Conservation (phyloP, 495 filamentous ascomycete genomes). For the Friedmanniomyces endolithicus region DNA sequence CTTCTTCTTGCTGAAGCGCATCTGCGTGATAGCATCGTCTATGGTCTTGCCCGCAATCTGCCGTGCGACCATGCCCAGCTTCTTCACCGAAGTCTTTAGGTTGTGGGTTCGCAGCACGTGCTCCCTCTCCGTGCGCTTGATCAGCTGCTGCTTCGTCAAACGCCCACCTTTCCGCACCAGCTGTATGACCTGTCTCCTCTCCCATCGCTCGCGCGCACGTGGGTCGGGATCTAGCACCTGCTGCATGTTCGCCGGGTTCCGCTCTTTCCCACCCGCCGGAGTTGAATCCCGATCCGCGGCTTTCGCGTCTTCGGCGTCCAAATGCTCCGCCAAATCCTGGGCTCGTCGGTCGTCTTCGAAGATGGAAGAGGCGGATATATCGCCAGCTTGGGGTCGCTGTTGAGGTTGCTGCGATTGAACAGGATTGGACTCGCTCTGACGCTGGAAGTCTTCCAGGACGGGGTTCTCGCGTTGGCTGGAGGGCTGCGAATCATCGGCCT, state of each 20-base stretch:
- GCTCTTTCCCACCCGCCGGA: conserved; percentile 2
- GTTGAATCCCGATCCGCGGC: neutral
- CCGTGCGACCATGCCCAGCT: conserved; percentile 65
- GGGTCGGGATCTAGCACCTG: conserved; percentile 59
- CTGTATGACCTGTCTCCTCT: conserved; percentile 68
- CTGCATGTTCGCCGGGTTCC: conserved; percentile 40
- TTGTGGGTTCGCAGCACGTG: conserved; percentile 47
- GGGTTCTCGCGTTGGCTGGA: conserved; percentile 13
- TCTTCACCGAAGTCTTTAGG: conserved; percentile 76
- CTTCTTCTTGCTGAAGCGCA: conserved; percentile 92
- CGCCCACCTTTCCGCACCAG: conserved; percentile 55
- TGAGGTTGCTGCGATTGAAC: neutral
- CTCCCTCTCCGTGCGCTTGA: conserved; percentile 64
- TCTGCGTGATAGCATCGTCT: conserved; percentile 85
- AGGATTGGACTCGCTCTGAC: conserved; percentile 8
- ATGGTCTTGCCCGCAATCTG: conserved; percentile 87
- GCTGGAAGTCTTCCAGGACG: conserved; percentile 25
- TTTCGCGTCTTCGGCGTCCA: conserved; percentile 8
- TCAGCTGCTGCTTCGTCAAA: conserved; percentile 46
- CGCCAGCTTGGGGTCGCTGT: conserved; percentile 22
- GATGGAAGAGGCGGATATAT: conserved; percentile 42
- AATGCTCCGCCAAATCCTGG: neutral
- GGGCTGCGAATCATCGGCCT: neutral
- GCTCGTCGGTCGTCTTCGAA: conserved; percentile 37
- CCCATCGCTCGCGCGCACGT: conserved; percentile 51